Evolutionary conservation across 2,329 filamentous ascomycete genomes (phyloP), one percentile per base, ranked within the genome.

Genomic region (Monilinia vaccinii-corymbosi): DNA sequence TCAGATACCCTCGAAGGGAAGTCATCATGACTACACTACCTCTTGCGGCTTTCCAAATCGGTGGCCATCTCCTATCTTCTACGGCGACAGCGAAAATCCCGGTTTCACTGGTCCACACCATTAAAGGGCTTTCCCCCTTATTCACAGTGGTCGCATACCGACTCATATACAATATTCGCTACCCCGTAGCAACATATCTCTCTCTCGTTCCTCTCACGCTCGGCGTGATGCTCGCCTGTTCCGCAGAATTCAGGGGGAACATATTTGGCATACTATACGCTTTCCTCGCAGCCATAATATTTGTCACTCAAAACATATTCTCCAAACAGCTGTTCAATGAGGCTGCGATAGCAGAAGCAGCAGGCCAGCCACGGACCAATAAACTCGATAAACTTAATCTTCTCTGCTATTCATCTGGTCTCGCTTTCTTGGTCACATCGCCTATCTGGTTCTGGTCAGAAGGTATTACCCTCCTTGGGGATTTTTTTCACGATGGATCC

Each of bases 271-370:
- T 99, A 21, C 69, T 93, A 13, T 93, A 92, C 69, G 92, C 94
- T 4, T 86, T 99, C 42, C 78, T 90, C 38, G 92, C 91, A n/a
- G 91, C 94, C 9, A 78, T 97, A 60, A 88, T 97, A 65, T 99
- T 99, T 71, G 94, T 99, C 40, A 94, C 91, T 0, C 94, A 99
- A 72, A 99, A 99, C 71, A 99, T 99, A 60, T 96, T 97, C 66
- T 97, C 93, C 23, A 99, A 99, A 75, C 90, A 91, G 66, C 84
- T 99, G 11, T 99, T 99, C 79, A 99, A 97, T 73, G 92, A 97
- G 71, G 91, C 90, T 8, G 87, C 91, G 8, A 86, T 86, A 61
- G 89, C 90, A 2, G 93, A 97, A 74, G 84, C 86, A 9, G 90
- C 96, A 58, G 82, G 82, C 1, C 73, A 79, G 38, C 79, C 81